A percentile compares a stretch with the other conserved stretches of the same genome.
These are phyloP conservation scores for Alternaria gansuensis DNA, from an alignment of 2,329 filamentous ascomycete genomes.

Conservation along the genomic window DNA sequence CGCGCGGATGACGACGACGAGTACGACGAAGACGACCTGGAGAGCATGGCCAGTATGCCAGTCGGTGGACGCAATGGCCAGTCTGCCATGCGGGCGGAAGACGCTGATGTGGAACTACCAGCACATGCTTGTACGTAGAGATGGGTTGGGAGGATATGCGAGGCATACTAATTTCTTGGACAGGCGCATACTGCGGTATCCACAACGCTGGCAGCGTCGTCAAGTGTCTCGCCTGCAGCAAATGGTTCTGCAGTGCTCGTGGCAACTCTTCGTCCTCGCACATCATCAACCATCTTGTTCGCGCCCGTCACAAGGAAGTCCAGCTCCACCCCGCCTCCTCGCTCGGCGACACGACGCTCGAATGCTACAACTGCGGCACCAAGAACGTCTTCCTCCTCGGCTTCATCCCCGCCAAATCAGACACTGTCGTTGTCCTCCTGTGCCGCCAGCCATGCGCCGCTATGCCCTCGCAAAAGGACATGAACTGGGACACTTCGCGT, in stretches of 20 bases:
- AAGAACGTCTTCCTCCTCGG: conserved; percentile 98
- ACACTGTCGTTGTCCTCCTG: conserved; percentile 95
- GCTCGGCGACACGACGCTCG: conserved; percentile 92
- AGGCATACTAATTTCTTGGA: conserved; percentile 1
- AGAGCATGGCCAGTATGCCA: conserved; percentile 80
- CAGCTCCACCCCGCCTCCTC: conserved; percentile 93
- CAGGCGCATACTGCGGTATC: conserved; percentile 87
- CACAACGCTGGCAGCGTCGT: conserved; percentile 95
- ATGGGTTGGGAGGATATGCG: neutral
- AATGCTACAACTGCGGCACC: conserved; percentile 99
- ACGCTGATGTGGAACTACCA: conserved; percentile 77
- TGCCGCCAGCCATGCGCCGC: conserved; percentile 97
- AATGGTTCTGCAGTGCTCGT: conserved; percentile 98
- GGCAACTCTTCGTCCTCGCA: conserved; percentile 97
- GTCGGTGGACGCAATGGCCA: conserved; percentile 76
- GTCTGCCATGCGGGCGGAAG: conserved; percentile 66
- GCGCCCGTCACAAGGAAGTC: conserved; percentile 97
- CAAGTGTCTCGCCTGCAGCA: conserved; percentile 93
- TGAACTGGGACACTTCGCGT: conserved; percentile 98
- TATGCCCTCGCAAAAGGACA: conserved; percentile 95
- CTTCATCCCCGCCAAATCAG: conserved; percentile 98
- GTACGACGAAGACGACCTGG: conserved; percentile 77
- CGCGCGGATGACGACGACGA: conserved; percentile 88
- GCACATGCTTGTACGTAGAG: conserved; percentile 74
- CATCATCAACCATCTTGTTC: conserved; percentile 97